phyloP scores from a whole-genome alignment of 1,284 basidiomycete species.

The Macrocybe sp. region DNA sequence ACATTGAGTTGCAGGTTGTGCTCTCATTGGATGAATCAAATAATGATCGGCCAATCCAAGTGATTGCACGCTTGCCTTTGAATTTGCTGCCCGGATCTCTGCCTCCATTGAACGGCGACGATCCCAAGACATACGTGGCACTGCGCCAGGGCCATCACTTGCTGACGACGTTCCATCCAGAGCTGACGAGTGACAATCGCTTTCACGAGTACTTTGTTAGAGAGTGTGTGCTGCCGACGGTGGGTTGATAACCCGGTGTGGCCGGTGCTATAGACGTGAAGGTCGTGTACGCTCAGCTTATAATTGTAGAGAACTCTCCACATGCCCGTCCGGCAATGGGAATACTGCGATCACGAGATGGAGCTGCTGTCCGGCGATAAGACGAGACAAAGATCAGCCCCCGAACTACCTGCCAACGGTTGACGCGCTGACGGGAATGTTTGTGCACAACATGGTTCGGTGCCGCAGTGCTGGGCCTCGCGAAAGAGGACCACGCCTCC shows the following conservation, averaged over 20 bases:
- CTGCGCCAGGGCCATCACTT: conserved; percentile 82
- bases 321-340: neutral
- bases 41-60: conserved; percentile 47
- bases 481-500: too few species aligned
- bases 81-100: conserved; percentile 51
- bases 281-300: neutral
- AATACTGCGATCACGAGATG: neutral
- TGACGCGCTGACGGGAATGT: neutral
- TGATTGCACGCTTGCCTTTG: conserved; percentile 72
- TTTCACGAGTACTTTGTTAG: conserved; percentile 87
- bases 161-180: conserved; percentile 93
- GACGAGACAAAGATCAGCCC: too few species aligned
- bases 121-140: conserved; percentile 76
- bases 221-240: conserved; percentile 46
- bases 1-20: conserved; percentile 47
- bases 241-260: neutral
- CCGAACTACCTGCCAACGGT: neutral
- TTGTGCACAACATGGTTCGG: too few species aligned
- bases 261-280: neutral
- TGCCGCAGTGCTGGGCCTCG: too few species aligned
- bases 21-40: conserved; percentile 40
- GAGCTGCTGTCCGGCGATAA: too few species aligned
- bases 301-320: too few species aligned
- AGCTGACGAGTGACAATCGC: conserved; percentile 82
- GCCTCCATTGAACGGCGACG: conserved; percentile 35